phyloP scores from a whole-genome alignment of 768 basidiomycete genomes.

The Hortiboletus campestris region DNA sequence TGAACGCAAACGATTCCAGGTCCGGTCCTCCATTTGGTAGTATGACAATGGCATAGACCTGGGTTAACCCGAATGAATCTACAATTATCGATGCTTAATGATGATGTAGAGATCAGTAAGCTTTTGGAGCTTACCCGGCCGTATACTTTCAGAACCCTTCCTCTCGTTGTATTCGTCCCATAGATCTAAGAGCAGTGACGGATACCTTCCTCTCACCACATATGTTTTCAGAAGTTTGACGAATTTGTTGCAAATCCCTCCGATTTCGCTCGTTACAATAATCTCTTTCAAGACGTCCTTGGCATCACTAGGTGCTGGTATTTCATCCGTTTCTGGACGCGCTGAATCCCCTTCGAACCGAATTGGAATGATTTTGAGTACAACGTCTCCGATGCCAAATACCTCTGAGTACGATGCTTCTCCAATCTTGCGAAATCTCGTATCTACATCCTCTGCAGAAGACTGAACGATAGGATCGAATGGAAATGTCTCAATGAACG shows the following conservation, averaged over 20 bases:
- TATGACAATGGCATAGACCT: conserved; percentile 87
- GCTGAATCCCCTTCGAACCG: conserved; percentile 44
- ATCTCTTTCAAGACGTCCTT: conserved; percentile 80
- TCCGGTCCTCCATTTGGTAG: conserved; percentile 89
- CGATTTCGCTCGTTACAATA: conserved; percentile 73
- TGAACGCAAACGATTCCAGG: conserved; percentile 81
- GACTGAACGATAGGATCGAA: conserved; percentile 63
- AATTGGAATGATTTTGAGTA: conserved; percentile 87
- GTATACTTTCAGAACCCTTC: conserved; percentile 80
- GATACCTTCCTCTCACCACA: conserved; percentile 85
- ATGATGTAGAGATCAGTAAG: neutral
- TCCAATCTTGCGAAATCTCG: conserved; percentile 78
- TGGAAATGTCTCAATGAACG: conserved; percentile 80
- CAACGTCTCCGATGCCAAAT: conserved; percentile 84
- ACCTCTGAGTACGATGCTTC: conserved; percentile 98
- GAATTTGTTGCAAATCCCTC: conserved; percentile 74
- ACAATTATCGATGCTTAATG: conserved; percentile 6
- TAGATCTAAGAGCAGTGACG: conserved; percentile 66
- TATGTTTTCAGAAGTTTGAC: conserved; percentile 79
- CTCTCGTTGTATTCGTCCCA: conserved; percentile 83
- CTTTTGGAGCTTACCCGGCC: conserved; percentile 64
- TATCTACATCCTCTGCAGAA: conserved; percentile 28
- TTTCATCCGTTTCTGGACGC: conserved; percentile 42
- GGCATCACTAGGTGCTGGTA: conserved; percentile 69
- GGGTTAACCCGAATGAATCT: conserved; percentile 76